These are phyloP conservation scores for Penicillium manginii DNA, from an alignment of 495 filamentous ascomycete species.

Conservation along the genomic window DNA sequence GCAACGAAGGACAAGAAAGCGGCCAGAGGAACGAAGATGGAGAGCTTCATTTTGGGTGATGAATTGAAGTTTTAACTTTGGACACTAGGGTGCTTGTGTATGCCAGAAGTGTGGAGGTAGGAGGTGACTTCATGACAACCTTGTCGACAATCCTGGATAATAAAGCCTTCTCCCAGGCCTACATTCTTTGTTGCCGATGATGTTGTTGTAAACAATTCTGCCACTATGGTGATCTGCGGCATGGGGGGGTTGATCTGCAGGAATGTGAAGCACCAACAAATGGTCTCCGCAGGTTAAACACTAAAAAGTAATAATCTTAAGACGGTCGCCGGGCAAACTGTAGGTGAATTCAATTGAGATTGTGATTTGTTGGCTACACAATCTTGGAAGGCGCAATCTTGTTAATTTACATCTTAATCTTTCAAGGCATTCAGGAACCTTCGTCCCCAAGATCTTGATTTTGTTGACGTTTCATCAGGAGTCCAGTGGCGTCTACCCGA, in stretches of 20 bases:
- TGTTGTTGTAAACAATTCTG: slow-evolving; percentile 1
- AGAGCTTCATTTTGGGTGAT: slow-evolving; percentile 30
- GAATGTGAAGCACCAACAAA: slow-evolving; percentile 5
- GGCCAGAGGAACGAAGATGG: slow-evolving; percentile 28
- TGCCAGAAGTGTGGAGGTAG: not conserved
- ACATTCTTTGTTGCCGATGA: not conserved
- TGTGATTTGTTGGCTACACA: not conserved
- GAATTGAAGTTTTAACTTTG: not conserved
- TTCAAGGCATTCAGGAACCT: not conserved
- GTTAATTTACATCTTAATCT: not conserved
- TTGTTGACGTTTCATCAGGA: not conserved
- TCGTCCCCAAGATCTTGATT: not conserved
- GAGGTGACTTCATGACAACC: not conserved
- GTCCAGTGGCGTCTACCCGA: not conserved
- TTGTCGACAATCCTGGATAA: not conserved
- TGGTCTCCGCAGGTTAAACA: not conserved
- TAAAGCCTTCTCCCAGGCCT: not conserved
- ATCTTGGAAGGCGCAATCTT: not conserved
- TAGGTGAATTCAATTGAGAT: not conserved
- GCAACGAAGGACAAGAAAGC: slow-evolving; percentile 26
- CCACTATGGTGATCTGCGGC: slow-evolving; percentile 5
- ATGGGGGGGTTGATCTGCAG: not conserved
- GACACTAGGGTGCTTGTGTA: not conserved
- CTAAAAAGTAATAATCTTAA: not conserved
- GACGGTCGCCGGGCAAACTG: not conserved